These are phyloP conservation scores for Penicillium dipodomyicola DNA, from an alignment of 495 filamentous ascomycete species.

Conservation along the genomic window DNA sequence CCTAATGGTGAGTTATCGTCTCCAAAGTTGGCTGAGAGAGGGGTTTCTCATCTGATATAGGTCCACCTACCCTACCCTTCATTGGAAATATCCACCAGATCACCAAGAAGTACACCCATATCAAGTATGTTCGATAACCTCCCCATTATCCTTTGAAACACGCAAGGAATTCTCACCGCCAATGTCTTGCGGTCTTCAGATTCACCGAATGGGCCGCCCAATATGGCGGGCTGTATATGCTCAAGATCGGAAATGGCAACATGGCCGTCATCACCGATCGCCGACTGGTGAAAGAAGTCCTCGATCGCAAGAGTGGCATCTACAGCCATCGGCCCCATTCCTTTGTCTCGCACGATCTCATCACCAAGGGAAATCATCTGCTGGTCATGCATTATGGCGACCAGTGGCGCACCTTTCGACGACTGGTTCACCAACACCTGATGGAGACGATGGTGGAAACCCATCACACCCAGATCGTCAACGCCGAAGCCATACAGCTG, in stretches of 20 bases:
- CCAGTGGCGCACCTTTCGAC: not conserved
- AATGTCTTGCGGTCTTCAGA: not conserved
- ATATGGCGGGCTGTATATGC: not conserved
- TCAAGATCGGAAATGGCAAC: not conserved
- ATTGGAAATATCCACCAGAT: not conserved
- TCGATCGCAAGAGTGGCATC: conserved; percentile 44
- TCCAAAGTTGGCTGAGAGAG: not conserved
- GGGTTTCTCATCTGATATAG: not conserved
- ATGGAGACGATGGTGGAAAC: not conserved
- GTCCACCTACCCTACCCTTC: not conserved
- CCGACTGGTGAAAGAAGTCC: conserved; percentile 36
- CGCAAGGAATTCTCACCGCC: not conserved
- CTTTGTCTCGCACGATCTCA: conserved; percentile 43
- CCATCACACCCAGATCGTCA: not conserved
- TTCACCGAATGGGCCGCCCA: not conserved
- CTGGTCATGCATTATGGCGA: not conserved
- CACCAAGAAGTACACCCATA: not conserved
- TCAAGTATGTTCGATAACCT: conserved; percentile 20
- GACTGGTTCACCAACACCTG: not conserved
- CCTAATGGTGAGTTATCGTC: not conserved
- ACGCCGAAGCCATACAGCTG: not conserved
- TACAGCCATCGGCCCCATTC: conserved; percentile 46
- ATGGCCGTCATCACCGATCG: conserved; percentile 30
- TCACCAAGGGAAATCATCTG: conserved; percentile 23
- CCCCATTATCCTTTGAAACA: not conserved